Percentiles rank a stretch among this genome's conserved stretches.
Evolutionary conservation across 768 basidiomycete genomes (phyloP).

Genomic region (Mycena rosella): DNA sequence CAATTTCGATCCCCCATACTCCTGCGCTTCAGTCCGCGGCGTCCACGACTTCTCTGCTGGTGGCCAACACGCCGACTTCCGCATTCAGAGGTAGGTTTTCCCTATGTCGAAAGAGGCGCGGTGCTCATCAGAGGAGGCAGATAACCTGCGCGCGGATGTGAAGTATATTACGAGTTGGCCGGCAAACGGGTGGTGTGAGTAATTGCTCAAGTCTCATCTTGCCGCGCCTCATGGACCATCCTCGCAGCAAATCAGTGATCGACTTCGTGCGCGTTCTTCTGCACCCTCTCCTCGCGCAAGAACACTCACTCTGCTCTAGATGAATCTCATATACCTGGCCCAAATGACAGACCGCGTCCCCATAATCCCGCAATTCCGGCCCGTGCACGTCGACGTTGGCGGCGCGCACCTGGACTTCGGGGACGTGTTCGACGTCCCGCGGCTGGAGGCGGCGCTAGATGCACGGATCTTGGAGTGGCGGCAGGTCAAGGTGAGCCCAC

Average conservation of each 20-base stretch:
- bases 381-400: constrained; percentile 42
- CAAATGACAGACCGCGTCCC: constrained; percentile 50
- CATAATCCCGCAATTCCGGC: constrained; percentile 49
- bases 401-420: constrained; percentile 44
- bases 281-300: background rate
- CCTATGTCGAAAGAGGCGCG: too few species aligned
- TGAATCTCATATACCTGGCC: constrained; percentile 53
- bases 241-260: constrained; percentile 24
- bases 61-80: too few species aligned
- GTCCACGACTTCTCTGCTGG: too few species aligned
- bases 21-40: too few species aligned
- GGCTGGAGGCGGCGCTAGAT: constrained; percentile 42
- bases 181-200: constrained; percentile 59
- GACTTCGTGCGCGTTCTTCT: constrained; percentile 3
- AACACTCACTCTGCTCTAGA: constrained; percentile 32
- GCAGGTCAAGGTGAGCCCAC: constrained; percentile 45
- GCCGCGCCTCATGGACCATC: constrained; percentile 12
- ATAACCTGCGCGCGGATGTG: constrained; percentile 58
- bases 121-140: too few species aligned
- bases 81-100: too few species aligned
- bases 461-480: constrained; percentile 53
- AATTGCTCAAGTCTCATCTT: background rate
- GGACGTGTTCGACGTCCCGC: constrained; percentile 51
- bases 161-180: constrained; percentile 63
- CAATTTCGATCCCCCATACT: too few species aligned